Evolutionary conservation across 73 alveolate species (phyloP).

Genomic region (Tetrahymena malaccensis): DNA sequence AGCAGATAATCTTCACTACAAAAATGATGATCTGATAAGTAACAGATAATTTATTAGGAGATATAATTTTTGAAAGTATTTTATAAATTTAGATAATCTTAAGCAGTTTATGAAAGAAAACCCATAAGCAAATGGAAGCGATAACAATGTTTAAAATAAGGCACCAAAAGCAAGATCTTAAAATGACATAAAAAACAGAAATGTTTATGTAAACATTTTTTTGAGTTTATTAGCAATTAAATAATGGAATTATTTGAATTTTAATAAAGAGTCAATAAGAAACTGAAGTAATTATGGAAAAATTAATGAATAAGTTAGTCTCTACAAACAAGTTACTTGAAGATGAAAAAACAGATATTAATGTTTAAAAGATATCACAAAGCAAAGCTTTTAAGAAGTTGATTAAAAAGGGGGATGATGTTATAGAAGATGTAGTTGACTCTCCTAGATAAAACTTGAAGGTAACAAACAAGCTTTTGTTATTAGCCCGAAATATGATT

Average conservation of each 20-base stretch:
- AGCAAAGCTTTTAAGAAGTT: slow-evolving; percentile 72
- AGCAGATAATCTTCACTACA: neutral
- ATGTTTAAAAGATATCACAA: slow-evolving; percentile 65
- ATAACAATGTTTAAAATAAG: neutral
- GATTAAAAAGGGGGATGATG: slow-evolving; percentile 77
- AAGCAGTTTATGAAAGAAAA: neutral
- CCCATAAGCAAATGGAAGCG: neutral
- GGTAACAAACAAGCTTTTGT: neutral
- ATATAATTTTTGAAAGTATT: neutral
- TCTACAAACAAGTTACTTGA: slow-evolving; percentile 61
- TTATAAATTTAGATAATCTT: neutral
- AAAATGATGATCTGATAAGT: neutral
- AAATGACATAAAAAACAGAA: neutral
- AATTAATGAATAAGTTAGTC: slow-evolving; percentile 69
- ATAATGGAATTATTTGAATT: neutral
- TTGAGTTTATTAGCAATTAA: neutral
- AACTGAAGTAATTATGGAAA: slow-evolving; percentile 80
- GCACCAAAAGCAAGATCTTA: neutral
- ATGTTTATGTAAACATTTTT: neutral
- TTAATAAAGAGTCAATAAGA: slow-evolving; percentile 33
- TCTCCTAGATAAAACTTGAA: neutral
- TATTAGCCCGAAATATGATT: neutral
- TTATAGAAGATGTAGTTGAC: neutral
- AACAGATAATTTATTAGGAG: neutral
- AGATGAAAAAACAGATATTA: slow-evolving; percentile 57